These are phyloP conservation scores for Beauveria medogensis DNA, from an alignment of 2,329 filamentous ascomycete species.

Conservation along the genomic window DNA sequence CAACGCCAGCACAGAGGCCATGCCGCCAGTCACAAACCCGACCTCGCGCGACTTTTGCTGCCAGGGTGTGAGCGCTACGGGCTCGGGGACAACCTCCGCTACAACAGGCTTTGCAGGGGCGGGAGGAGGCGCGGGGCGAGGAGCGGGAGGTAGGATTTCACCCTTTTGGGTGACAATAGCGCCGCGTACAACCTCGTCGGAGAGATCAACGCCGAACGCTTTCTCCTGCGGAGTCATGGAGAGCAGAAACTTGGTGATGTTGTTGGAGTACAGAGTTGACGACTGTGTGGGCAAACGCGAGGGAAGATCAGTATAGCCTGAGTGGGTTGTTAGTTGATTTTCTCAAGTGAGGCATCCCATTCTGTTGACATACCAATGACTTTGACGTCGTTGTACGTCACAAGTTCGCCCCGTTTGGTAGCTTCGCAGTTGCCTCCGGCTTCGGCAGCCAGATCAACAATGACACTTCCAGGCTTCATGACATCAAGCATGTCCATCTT, in stretches of 20 bases:
- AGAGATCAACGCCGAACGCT: conserved; percentile 70
- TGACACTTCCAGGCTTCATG: conserved; percentile 84
- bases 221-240: conserved; percentile 74
- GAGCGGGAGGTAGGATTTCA: conserved; percentile 65
- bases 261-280: conserved; percentile 87
- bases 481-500: conserved; percentile 70
- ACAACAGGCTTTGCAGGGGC: conserved; percentile 35
- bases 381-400: conserved; percentile 68
- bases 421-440: conserved; percentile 82
- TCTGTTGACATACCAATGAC: conserved; percentile 57
- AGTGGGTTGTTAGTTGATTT: conserved; percentile 17
- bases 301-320: conserved; percentile 78
- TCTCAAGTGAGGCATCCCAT: background rate
- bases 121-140: conserved; percentile 54
- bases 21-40: conserved; percentile 63
- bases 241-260: conserved; percentile 80
- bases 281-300: conserved; percentile 82
- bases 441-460: conserved; percentile 83
- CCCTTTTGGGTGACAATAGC: conserved; percentile 76
- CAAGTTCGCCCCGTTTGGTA: conserved; percentile 64
- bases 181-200: conserved; percentile 78
- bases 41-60: conserved; percentile 74
- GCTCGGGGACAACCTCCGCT: conserved; percentile 40
- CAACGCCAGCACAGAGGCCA: conserved; percentile 66
- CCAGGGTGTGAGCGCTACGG: conserved; percentile 69